Base-by-base conservation (phyloP, 2,329 filamentous ascomycete genomes). In the Botrytis hyacinthi region DNA sequence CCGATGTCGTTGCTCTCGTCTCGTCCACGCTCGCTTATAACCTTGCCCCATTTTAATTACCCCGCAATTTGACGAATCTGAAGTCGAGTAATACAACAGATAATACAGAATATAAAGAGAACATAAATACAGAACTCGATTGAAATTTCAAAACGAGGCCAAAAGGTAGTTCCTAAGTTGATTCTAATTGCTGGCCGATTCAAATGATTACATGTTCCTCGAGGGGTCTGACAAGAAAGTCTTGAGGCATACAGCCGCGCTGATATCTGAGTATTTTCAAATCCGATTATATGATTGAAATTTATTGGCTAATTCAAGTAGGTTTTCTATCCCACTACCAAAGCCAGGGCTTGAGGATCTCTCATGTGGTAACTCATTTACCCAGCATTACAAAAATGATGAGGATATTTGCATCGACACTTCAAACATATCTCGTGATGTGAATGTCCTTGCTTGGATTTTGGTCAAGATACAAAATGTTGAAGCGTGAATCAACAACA, bases 101-200 rank as follows among this genome's bases (percentile, higher is more conserved):
- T 0, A 8, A 61, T 61, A 26, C 26, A 16, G 6, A 26, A 1
- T 42, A 42, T 42, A 16, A 42, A 16, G 3, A 42, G 14, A 1
- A 42, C 3, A n/a, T 6, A 16, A 61, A n/a, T n/a, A 4, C 35
- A 14, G 16, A 1, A 61, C 1, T 1, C 2, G 7, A 6, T 8
- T n/a, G 2, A 18, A 61, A 61, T 16, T 61, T 40, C 10, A 26
- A 42, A 42, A 61, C 1, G 16, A 14, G 1, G 7, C 0, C 7
- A n/a, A 26, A 42, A 29, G 7, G 6, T 10, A n/a, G 22, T 16
- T 29, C 14, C 37, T 1, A 20, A n/a, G 4, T 42, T 18, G 8
- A 2, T 40, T 61, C 1, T 35, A 9, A n/a, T 61, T 22, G 57
- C 57, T 35, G 20, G 2, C 5, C 12, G 22, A 26, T n/a, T 37